Conservation (phyloP, 495 filamentous ascomycete genomes). For the Lepraria neglecta region DNA sequence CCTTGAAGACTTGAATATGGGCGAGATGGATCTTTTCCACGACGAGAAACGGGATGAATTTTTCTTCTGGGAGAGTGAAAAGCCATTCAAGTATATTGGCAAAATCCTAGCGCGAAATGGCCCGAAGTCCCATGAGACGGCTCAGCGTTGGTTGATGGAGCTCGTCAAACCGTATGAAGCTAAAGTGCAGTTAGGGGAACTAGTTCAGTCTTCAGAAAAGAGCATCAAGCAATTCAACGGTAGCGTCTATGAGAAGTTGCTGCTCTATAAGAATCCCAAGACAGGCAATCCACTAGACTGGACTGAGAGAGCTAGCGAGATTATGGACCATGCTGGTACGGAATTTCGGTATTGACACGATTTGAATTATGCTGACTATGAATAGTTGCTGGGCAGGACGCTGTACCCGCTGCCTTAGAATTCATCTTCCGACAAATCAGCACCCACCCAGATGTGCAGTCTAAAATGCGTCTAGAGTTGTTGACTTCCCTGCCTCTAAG, state of each 20-base stretch:
- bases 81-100: slow-evolving; percentile 12
- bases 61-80: slow-evolving; percentile 25
- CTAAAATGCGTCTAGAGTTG: slow-evolving; percentile 17
- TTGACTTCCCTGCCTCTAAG: slow-evolving; percentile 4
- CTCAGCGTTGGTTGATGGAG: slow-evolving; percentile 16
- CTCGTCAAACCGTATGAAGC: slow-evolving; percentile 15
- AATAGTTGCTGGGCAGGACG: slow-evolving; percentile 21
- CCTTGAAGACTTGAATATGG: slow-evolving; percentile 18
- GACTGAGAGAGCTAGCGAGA: slow-evolving; percentile 21
- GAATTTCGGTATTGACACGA: neutral
- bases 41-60: slow-evolving; percentile 22
- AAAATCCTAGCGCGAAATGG: slow-evolving; percentile 11
- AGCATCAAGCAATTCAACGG: neutral
- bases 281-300: slow-evolving; percentile 5
- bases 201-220: neutral
- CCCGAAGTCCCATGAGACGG: slow-evolving; percentile 3
- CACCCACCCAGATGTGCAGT: slow-evolving; percentile 16
- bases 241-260: slow-evolving; percentile 14
- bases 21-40: slow-evolving; percentile 17
- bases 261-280: slow-evolving; percentile 6
- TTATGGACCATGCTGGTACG: slow-evolving; percentile 25
- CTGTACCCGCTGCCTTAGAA: slow-evolving; percentile 20
- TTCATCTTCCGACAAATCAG: slow-evolving; percentile 16
- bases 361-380: neutral
- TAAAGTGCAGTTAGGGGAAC: neutral